Conservation (phyloP, 192 early-diverging fungal species). For the Geranomyces michiganensis region DNA sequence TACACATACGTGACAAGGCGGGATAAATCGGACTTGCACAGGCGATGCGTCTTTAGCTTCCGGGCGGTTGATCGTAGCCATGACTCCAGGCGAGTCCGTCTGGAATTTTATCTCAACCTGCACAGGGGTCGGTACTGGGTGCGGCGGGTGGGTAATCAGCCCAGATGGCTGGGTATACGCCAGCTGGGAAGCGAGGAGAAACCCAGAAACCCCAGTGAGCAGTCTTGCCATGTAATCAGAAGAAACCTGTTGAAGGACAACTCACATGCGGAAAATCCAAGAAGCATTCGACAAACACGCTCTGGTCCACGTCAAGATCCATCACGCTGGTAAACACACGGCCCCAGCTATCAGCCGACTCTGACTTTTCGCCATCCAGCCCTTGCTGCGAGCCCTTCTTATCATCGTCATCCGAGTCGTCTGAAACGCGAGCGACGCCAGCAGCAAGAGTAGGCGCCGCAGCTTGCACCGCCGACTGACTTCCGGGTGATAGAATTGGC, state of each 20-base stretch:
- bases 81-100: conserved; percentile 8
- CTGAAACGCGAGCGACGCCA: conserved; percentile 13
- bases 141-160: conserved; percentile 21
- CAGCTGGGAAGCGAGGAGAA: not conserved
- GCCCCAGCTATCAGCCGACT: conserved; percentile 17
- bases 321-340: conserved; percentile 28
- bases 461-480: not conserved
- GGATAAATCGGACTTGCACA: conserved; percentile 28
- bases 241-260: not conserved
- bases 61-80: conserved; percentile 24
- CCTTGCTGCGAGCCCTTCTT: not conserved
- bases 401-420: conserved; percentile 25
- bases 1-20: conserved; percentile 34
- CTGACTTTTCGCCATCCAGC: not conserved
- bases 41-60: conserved; percentile 9
- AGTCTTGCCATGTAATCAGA: not conserved
- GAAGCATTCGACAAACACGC: conserved; percentile 28
- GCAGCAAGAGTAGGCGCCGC: not conserved
- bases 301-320: conserved; percentile 34
- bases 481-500: conserved; percentile 25
- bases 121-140: conserved; percentile 18
- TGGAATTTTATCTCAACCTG: conserved; percentile 30
- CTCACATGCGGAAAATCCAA: conserved; percentile 36
- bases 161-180: conserved; percentile 20
- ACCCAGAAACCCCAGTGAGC: not conserved